Evolutionary conservation across 768 basidiomycete species (phyloP), one percentile per base, ranked within the genome.

Genomic region (Lactifluus volemus): DNA sequence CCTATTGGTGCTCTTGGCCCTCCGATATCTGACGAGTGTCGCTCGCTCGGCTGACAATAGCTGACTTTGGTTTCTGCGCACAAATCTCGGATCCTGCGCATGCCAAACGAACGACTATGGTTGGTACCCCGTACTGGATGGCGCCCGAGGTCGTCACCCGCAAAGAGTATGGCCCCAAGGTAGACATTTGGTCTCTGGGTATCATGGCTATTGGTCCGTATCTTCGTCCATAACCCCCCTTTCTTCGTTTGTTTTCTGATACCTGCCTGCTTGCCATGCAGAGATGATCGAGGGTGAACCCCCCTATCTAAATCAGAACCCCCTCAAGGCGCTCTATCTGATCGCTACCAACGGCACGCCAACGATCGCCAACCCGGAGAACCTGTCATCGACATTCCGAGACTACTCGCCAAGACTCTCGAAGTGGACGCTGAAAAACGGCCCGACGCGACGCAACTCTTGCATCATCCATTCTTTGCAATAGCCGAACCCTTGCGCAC

Each of bases 271-370:
- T 5, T 21, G 15, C 36, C 12, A 29, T 61, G 29, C 69, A 92
- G 93, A 97, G 76, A 97, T 98, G 94, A 95, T 98, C 68, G 94
- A 98, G 74, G 95, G 94, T 58, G 95, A 97, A 72, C 94, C 94
- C 0, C 94, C 94, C 25, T 97, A 97, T 69, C 81, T 96, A 39
- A 95, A 95, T 71, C 94, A 97, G 77, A 96, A 96, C 74, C 94
- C 95, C 0, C 78, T 97, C 55, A 98, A 97, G 72, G 97, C 97
- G 2, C 76, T 99, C 48, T 99, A 98, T 73, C 83, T 99, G 51
- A 99, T 99, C 68, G 96, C 96, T 2, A 99, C 96, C 9, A 98
- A 98, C 67, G 96, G 97, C 30, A 98, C 96, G 25, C 97, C 97
- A 0, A 89, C 88, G 55, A 93, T 99, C 66, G 89, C 92, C 56